Evolutionary conservation across 805 yeast species (phyloP).

Genomic region (Pichia nanzhaoensis): DNA sequence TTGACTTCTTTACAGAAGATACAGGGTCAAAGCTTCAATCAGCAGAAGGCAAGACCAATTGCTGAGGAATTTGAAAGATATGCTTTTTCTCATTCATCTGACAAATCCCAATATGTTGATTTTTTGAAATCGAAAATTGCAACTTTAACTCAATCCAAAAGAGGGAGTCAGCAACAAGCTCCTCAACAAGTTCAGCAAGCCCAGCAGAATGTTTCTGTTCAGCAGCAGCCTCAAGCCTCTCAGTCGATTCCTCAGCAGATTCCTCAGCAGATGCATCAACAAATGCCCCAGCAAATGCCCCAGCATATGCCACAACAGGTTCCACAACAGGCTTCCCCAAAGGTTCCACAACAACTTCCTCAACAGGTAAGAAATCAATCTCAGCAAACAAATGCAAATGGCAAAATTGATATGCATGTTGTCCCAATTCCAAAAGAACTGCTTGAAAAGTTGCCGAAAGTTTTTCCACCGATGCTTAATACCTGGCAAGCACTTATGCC

Average conservation of each 20-base stretch:
- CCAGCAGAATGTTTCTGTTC: too few species aligned
- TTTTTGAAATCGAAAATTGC: slow-evolving; percentile 36
- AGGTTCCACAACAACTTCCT: slow-evolving; percentile 13
- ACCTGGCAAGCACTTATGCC: slow-evolving; percentile 80
- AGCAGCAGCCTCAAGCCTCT: too few species aligned
- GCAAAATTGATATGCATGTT: slow-evolving; percentile 43
- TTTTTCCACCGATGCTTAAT: slow-evolving; percentile 64
- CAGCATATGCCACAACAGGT: slow-evolving; percentile 14
- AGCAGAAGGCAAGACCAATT: slow-evolving; percentile 40
- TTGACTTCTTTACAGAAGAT: slow-evolving; percentile 29
- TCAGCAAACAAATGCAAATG: slow-evolving; percentile 3
- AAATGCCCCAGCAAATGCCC: slow-evolving; percentile 8
- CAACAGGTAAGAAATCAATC: slow-evolving; percentile 10
- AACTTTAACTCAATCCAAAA: slow-evolving; percentile 32
- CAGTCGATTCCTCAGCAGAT: background rate
- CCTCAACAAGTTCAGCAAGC: slow-evolving; percentile 3
- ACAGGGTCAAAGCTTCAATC: slow-evolving; percentile 27
- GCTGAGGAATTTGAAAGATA: slow-evolving; percentile 70
- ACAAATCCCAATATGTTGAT: slow-evolving; percentile 52
- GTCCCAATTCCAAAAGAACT: slow-evolving; percentile 68
- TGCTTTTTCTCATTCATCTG: slow-evolving; percentile 51
- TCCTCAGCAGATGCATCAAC: slow-evolving; percentile 1
- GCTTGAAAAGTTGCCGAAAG: slow-evolving; percentile 58
- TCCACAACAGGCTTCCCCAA: slow-evolving; percentile 24
- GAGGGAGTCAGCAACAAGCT: slow-evolving; percentile 3